Percentiles rank a stretch among this genome's conserved stretches.
Conservation (phyloP, 202 grass and related monocot genomes). For the Bolboschoenoplectus hybrid region DNA sequence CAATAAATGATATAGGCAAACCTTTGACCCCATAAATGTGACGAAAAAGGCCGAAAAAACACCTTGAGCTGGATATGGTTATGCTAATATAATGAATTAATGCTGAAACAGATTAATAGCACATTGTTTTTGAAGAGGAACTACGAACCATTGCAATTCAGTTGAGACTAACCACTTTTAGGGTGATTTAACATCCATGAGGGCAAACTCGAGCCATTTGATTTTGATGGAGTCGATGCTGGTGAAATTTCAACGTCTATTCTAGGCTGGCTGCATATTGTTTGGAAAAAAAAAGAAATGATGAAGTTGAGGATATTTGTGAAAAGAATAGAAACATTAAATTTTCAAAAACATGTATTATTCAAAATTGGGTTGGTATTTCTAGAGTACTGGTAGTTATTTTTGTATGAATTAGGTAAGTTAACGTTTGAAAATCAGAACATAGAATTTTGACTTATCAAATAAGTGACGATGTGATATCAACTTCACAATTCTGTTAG, state of each 20-base stretch:
- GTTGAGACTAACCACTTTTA: not conserved
- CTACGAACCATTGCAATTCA: not conserved
- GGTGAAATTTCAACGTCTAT: not conserved
- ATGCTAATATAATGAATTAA: not conserved
- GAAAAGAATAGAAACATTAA: not conserved
- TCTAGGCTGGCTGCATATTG: not conserved
- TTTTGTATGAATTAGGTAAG: not conserved
- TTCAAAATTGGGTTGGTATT: not conserved
- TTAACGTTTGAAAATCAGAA: not conserved
- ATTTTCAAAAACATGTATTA: not conserved
- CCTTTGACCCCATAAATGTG: not conserved
- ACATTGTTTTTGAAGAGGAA: not conserved
- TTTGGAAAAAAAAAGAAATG: not conserved
- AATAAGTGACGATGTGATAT: not conserved
- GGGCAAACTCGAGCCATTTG: conserved; percentile 22
- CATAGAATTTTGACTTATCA: not conserved
- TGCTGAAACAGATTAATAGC: not conserved
- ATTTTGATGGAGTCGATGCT: not conserved
- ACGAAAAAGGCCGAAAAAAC: not conserved
- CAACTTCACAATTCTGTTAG: not conserved
- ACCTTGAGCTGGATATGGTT: not conserved
- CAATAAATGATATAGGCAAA: not conserved
- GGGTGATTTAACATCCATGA: conserved; percentile 40
- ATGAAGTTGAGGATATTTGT: conserved; percentile 7
- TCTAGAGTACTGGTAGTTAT: not conserved